Conservation (phyloP, 768 basidiomycete species). For the Podaxis pistillaris region DNA sequence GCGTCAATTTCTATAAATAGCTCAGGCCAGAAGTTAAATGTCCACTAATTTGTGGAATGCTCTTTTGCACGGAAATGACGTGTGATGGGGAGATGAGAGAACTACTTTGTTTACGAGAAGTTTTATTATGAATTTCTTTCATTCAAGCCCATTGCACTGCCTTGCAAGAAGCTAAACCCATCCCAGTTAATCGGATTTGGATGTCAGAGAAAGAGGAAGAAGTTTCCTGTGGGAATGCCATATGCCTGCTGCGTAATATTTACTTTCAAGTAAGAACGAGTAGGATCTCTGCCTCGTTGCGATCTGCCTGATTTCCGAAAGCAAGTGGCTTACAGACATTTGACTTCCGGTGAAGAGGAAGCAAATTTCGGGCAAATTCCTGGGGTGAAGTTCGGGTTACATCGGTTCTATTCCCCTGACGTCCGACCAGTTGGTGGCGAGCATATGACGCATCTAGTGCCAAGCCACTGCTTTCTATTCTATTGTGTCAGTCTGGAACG, state of each 20-base stretch:
- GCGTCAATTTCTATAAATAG: constrained; percentile 1
- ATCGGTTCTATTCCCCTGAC: no score
- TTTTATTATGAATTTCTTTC: background rate
- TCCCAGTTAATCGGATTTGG: background rate
- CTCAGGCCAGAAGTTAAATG: background rate
- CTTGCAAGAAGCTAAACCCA: constrained; percentile 3
- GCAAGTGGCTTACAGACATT: background rate
- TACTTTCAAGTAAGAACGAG: background rate
- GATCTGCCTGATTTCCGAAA: background rate
- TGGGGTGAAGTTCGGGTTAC: no score
- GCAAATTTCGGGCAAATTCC: background rate
- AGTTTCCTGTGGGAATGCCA: background rate
- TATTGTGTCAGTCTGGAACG: no score
- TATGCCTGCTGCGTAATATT: background rate
- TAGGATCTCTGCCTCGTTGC: background rate
- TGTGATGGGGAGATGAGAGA: background rate
- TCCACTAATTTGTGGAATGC: background rate
- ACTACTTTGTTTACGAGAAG: background rate
- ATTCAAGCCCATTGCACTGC: constrained; percentile 7
- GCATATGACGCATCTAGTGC: no score
- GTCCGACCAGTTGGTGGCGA: no score
- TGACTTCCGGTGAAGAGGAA: background rate
- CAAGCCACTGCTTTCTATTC: no score
- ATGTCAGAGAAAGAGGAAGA: background rate
- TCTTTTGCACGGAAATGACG: background rate